phyloP scores from a whole-genome alignment of 495 filamentous ascomycete genomes.

The Daldinia childiae region DNA sequence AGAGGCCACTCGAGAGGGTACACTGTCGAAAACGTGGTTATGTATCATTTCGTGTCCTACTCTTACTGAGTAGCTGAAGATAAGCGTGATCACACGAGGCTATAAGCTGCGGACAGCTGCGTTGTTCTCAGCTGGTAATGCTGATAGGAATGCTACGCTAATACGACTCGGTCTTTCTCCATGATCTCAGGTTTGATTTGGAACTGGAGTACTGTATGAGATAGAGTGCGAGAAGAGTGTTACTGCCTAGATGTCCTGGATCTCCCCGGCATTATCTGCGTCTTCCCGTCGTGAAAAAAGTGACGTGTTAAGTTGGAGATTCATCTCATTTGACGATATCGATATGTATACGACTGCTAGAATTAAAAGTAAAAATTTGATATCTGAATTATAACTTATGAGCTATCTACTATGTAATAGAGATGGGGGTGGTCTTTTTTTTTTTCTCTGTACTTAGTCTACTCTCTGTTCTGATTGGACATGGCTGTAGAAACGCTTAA shows the following conservation, averaged over 20 bases:
- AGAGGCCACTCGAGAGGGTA: constrained; percentile 23
- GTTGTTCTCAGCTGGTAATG: constrained; percentile 12
- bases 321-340: constrained; percentile 12
- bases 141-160: neutral
- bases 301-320: constrained; percentile 12
- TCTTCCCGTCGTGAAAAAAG: constrained; percentile 4
- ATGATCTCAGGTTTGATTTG: neutral
- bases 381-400: constrained; percentile 29
- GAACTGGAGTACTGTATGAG: constrained; percentile 5
- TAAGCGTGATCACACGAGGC: constrained; percentile 16
- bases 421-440: neutral
- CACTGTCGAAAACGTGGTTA: constrained; percentile 27
- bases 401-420: neutral
- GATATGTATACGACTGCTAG: constrained; percentile 2
- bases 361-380: constrained; percentile 23
- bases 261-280: neutral
- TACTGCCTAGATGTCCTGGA: constrained; percentile 2
- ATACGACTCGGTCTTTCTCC: neutral
- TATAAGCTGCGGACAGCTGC: constrained; percentile 25
- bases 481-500: neutral
- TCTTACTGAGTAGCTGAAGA: constrained; percentile 23
- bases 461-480: constrained; percentile 6
- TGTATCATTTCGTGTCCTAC: constrained; percentile 33
- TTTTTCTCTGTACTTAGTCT: neutral
- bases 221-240: constrained; percentile 6